These are phyloP conservation scores for Lumnitzera racemosa DNA, from an alignment of 345 rosid genomes.

Conservation along the genomic window DNA sequence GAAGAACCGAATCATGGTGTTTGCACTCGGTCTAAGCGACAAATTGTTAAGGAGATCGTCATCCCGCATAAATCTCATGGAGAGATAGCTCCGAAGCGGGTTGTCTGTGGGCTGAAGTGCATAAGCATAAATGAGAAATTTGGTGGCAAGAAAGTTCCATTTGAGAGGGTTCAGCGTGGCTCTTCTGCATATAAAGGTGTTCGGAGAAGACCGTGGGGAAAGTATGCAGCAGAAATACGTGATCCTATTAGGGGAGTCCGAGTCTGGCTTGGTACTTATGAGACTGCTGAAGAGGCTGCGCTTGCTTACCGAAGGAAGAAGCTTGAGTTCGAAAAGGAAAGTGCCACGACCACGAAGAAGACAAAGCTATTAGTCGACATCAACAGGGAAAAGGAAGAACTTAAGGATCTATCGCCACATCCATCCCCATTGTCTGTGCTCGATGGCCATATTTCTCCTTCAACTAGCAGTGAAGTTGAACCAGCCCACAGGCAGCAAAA, in stretches of 20 bases:
- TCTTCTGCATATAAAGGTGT: slow-evolving; percentile 32
- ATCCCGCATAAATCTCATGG: neutral
- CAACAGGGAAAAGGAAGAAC: slow-evolving; percentile 2
- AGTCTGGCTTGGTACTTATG: slow-evolving; percentile 47
- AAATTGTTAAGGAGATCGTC: slow-evolving; percentile 22
- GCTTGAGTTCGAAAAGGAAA: slow-evolving; percentile 23
- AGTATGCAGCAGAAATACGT: slow-evolving; percentile 40
- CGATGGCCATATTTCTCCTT: slow-evolving; percentile 15
- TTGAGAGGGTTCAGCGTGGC: neutral
- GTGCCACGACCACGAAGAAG: slow-evolving; percentile 6
- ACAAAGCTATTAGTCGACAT: slow-evolving; percentile 2
- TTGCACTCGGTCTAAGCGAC: slow-evolving; percentile 3
- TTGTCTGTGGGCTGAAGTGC: neutral
- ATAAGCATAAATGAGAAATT: neutral
- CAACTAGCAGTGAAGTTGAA: neutral
- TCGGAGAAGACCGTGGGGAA: slow-evolving; percentile 45
- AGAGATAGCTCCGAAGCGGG: neutral
- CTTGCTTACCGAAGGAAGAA: slow-evolving; percentile 33
- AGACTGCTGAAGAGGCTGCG: slow-evolving; percentile 47
- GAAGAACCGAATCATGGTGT: slow-evolving; percentile 5
- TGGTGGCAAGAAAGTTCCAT: slow-evolving; percentile 3
- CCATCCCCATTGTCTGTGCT: slow-evolving; percentile 48
- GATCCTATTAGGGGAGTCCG: slow-evolving; percentile 35
- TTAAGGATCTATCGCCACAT: slow-evolving; percentile 6
- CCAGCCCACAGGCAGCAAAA: too few relatives aligned